Evolutionary conservation across 345 rosid genomes (phyloP), one percentile per base, ranked within the genome.

Genomic region (Salix suchowensis): DNA sequence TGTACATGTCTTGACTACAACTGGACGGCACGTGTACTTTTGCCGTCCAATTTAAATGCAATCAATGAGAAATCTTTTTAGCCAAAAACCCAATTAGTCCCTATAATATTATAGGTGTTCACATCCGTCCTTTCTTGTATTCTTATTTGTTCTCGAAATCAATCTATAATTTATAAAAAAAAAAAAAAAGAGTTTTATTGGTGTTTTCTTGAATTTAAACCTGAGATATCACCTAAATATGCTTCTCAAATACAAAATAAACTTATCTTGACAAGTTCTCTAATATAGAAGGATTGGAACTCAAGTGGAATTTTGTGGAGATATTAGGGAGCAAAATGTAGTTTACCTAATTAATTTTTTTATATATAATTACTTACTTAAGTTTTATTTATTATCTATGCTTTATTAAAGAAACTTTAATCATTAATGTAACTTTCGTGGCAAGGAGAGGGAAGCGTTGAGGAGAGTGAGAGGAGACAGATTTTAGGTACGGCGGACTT

Each of bases 11-110:
- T 64, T 70, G 80, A 40, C 72, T 68, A 74, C 71, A 76, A 79
- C 44, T 81, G 79, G 81, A 74, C 84, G 68, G 84, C 88, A 86
- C 90, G 88, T 82, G 89, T 86, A 77, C 54, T 46, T 84, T 11
- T 24, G 82, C 85, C 86, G 82, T 69, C 84, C 85, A 70, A 42
- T 46, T 71, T 71, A 30, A 50, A 65, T 16, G 19, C 54, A 50
- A 50, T 16, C 54, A 50, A 16, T 0, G 54, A 4, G 1, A 50
- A 15, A 50, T 46, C 52, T 46, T 46, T 46, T 46, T 46, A 46
- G 2, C 52, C 19, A 46, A 2, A 14, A 46, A 34, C 36, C 36
- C 52, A 46, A 4, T 14, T 46, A 14, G 52, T 15, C 52, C 52
- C 52, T 46, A 14, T 46, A 0, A 2, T 46, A 46, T 46, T 46